A percentile compares a stretch with the other conserved stretches of the same genome.
Evolutionary conservation across 305 asterid genomes (phyloP).

Genomic region (Nicotiana rustica): DNA sequence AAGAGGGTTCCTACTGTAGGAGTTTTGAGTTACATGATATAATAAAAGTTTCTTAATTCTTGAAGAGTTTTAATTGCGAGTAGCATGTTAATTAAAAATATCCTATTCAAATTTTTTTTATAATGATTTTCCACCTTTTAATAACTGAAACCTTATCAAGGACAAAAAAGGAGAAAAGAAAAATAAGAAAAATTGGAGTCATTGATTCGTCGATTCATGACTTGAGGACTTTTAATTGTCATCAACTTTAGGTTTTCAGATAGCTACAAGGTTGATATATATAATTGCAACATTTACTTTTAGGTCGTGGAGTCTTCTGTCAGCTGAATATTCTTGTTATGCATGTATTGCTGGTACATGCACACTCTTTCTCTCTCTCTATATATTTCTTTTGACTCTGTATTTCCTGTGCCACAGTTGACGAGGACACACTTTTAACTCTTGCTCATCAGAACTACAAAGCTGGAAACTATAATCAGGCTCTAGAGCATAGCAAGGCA

Average conservation of each 20-base stretch:
- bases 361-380: neutral
- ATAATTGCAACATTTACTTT: neutral
- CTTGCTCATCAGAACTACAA: conserved; percentile 94
- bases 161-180: neutral
- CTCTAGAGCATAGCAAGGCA: conserved; percentile 87
- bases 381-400: conserved; percentile 11
- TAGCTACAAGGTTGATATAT: neutral
- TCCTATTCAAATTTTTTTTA: neutral
- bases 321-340: conserved; percentile 1
- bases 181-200: neutral
- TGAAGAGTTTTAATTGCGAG: neutral
- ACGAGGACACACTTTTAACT: conserved; percentile 78
- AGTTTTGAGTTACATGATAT: neutral
- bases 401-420: conserved; percentile 62
- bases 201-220: neutral
- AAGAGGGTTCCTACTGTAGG: neutral
- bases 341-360: neutral
- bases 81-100: neutral
- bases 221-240: neutral
- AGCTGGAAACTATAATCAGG: conserved; percentile 84
- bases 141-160: neutral
- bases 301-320: neutral
- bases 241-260: neutral
- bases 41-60: neutral
- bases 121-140: too few relatives aligned